Percentiles rank a stretch among this genome's conserved stretches.
phyloP scores from a whole-genome alignment of 805 yeast species.

The Suhomyces sp. region DNA sequence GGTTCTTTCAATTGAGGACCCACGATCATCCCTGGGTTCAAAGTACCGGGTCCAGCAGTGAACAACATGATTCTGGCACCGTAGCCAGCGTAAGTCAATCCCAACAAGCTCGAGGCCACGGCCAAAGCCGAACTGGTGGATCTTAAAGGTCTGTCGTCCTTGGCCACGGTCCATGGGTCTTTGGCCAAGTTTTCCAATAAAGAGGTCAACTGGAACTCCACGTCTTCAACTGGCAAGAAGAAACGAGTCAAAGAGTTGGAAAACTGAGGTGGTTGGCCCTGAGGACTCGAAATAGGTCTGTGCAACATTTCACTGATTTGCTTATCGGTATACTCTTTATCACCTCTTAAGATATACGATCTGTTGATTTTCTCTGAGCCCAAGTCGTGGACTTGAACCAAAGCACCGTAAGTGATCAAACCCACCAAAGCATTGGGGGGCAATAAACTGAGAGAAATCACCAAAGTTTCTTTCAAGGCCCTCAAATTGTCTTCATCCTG shows the following conservation, averaged over 20 bases:
- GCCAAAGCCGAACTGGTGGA: slow-evolving; percentile 91
- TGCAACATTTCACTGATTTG: slow-evolving; percentile 55
- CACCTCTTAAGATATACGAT: slow-evolving; percentile 84
- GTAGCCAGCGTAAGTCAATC: slow-evolving; percentile 76
- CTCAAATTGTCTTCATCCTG: slow-evolving; percentile 85
- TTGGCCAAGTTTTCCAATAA: slow-evolving; percentile 72
- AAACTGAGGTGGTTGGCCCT: slow-evolving; percentile 22
- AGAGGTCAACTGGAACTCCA: slow-evolving; percentile 80
- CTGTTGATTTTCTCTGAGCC: slow-evolving; percentile 62
- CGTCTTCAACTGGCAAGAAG: slow-evolving; percentile 68
- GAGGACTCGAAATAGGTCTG: slow-evolving; percentile 27
- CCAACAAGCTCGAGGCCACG: slow-evolving; percentile 78
- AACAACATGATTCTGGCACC: slow-evolving; percentile 90
- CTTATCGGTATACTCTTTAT: slow-evolving; percentile 76
- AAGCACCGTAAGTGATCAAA: slow-evolving; percentile 83
- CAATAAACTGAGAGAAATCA: slow-evolving; percentile 69
- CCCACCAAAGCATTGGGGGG: slow-evolving; percentile 92
- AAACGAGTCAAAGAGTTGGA: slow-evolving; percentile 51
- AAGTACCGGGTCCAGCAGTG: slow-evolving; percentile 93
- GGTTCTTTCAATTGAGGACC: slow-evolving; percentile 91
- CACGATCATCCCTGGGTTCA: slow-evolving; percentile 92
- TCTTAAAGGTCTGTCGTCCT: slow-evolving; percentile 81
- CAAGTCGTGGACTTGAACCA: slow-evolving; percentile 85
- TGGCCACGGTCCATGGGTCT: slow-evolving; percentile 88
- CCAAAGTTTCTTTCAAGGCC: slow-evolving; percentile 77